These are phyloP conservation scores for Mortierella sp. DNA, from an alignment of 371 early-diverging fungal genomes.

Conservation along the genomic window DNA sequence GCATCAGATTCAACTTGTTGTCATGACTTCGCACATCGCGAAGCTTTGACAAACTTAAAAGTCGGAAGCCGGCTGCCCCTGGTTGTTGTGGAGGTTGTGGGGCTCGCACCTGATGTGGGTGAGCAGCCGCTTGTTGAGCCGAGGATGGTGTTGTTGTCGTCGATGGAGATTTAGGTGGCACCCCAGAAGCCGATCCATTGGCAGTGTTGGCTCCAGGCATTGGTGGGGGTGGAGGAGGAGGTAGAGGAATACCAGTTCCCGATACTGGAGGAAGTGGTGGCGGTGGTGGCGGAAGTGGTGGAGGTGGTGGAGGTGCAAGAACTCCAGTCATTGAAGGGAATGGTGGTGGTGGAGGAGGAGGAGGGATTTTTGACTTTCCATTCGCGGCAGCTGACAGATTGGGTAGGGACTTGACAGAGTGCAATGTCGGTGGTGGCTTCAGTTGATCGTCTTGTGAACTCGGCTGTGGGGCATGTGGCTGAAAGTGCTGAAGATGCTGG, in stretches of 20 bases:
- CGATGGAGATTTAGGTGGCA: background rate
- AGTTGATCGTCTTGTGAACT: background rate
- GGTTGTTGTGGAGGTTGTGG: conserved; percentile 10
- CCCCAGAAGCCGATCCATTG: background rate
- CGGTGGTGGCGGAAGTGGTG: conserved; percentile 10
- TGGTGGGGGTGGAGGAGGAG: background rate
- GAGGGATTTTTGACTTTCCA: background rate
- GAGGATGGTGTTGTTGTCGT: background rate
- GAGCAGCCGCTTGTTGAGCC: background rate
- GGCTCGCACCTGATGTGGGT: too few relatives aligned
- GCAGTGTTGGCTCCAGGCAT: background rate
- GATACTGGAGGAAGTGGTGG: conserved; percentile 6
- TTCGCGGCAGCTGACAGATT: conserved; percentile 4
- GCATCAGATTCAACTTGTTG: conserved; percentile 51
- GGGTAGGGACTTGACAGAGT: conserved; percentile 11
- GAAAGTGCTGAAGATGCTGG: conserved; percentile 14
- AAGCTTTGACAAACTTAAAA: conserved; percentile 38
- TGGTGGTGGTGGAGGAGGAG: conserved; percentile 23
- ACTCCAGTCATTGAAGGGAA: background rate
- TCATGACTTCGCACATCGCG: conserved; percentile 50
- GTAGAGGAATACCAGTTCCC: too few relatives aligned
- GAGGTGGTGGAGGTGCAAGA: background rate
- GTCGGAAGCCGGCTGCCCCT: conserved; percentile 52
- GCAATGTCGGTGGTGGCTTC: background rate
- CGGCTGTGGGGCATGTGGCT: conserved; percentile 2